These are phyloP conservation scores for Fusarium virguliforme DNA, from an alignment of 2,329 filamentous ascomycete genomes.

Conservation along the genomic window DNA sequence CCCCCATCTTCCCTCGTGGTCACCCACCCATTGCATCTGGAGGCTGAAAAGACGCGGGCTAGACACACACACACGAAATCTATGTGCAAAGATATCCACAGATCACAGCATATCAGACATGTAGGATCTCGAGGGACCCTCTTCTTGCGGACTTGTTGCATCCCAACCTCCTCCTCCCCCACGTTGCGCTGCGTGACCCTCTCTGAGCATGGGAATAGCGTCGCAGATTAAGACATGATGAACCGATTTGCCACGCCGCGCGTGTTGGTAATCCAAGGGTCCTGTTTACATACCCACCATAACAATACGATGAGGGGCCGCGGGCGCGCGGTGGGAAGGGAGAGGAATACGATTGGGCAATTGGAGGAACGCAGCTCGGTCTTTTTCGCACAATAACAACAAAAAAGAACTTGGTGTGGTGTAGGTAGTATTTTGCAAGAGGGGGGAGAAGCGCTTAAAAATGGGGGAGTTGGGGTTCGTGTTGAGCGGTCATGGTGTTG, in stretches of 20 bases:
- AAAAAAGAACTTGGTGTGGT: background rate
- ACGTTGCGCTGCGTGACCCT: conserved; percentile 39
- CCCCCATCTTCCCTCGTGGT: background rate
- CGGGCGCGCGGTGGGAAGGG: conserved; percentile 1
- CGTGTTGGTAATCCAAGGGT: conserved; percentile 24
- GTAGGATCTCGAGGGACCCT: conserved; percentile 6
- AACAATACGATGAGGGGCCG: conserved; percentile 33
- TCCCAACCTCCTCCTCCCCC: conserved; percentile 33
- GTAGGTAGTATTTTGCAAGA: background rate
- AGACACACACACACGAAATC: background rate
- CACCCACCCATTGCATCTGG: background rate
- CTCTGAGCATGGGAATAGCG: conserved; percentile 36
- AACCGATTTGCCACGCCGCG: conserved; percentile 37
- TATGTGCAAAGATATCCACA: conserved; percentile 17
- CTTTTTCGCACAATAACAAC: too few relatives aligned
- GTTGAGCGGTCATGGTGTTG: conserved; percentile 41
- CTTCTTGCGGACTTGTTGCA: background rate
- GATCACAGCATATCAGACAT: conserved; percentile 9
- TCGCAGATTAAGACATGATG: conserved; percentile 43
- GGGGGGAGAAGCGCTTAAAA: conserved; percentile 28
- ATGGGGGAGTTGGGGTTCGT: conserved; percentile 42
- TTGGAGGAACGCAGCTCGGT: conserved; percentile 22
- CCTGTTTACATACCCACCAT: conserved; percentile 7
- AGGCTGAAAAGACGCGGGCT: conserved; percentile 13
- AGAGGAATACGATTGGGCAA: conserved; percentile 37